A percentile compares a stretch with the other conserved stretches of the same genome.
These are phyloP conservation scores for Neocucurbitaria cava DNA, from an alignment of 2,329 filamentous ascomycete species.

Conservation along the genomic window DNA sequence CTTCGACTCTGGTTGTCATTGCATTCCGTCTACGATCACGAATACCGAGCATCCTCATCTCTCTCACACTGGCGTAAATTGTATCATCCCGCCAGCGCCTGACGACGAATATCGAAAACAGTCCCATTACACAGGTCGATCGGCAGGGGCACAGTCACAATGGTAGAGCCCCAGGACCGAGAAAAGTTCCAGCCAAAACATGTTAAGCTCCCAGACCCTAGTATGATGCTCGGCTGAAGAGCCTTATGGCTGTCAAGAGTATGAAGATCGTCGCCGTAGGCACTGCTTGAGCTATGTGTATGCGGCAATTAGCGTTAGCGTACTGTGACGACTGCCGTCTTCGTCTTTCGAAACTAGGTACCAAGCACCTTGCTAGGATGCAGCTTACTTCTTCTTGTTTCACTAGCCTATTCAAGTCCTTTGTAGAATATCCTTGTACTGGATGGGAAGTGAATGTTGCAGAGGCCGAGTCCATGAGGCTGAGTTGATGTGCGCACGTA, in stretches of 20 bases:
- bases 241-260: constrained; percentile 2
- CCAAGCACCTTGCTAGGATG: background rate
- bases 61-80: constrained; percentile 18
- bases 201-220: constrained; percentile 11
- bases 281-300: background rate
- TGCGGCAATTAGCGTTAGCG: constrained; percentile 5
- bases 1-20: background rate
- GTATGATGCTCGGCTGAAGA: constrained; percentile 1
- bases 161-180: background rate
- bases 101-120: constrained; percentile 29
- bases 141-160: constrained; percentile 19
- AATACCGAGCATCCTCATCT: constrained; percentile 24
- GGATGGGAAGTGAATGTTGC: background rate
- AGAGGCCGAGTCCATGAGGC: background rate
- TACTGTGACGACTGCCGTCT: background rate
- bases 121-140: constrained; percentile 19
- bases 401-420: background rate
- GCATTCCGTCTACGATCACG: background rate
- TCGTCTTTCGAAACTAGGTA: background rate
- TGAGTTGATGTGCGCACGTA: background rate
- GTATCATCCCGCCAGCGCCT: constrained; percentile 21
- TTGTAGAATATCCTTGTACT: background rate
- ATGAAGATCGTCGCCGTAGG: constrained; percentile 22
- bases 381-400: background rate
- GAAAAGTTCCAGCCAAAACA: background rate